phyloP scores from a whole-genome alignment of 2,329 filamentous ascomycete species.

The Rhinocladiella similis region DNA sequence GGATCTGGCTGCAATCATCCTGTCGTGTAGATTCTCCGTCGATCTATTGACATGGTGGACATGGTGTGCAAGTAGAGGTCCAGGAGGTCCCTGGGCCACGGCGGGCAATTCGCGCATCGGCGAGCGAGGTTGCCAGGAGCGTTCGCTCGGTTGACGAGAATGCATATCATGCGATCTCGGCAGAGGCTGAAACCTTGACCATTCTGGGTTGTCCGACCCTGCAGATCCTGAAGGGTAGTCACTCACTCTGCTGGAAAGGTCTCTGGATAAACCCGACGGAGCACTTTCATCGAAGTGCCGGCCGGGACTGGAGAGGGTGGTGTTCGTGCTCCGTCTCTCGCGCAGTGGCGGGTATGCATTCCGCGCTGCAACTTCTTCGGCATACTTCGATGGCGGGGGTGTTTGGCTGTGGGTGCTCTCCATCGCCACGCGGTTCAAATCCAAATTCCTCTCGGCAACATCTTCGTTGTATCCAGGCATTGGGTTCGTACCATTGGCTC shows the following conservation, averaged over 20 bases:
- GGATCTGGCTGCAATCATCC: background rate
- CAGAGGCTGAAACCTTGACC: constrained; percentile 1
- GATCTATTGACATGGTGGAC: background rate
- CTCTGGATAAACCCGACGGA: background rate
- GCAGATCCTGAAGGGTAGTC: constrained; percentile 2
- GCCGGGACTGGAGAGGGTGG: constrained; percentile 2
- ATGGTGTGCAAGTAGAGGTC: background rate
- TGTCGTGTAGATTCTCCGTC: background rate
- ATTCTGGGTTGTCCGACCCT: constrained; percentile 1
- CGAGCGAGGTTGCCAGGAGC: constrained; percentile 1
- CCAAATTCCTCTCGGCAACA: constrained; percentile 25
- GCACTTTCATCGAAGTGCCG: background rate
- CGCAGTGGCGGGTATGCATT: constrained; percentile 24
- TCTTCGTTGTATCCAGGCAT: constrained; percentile 27
- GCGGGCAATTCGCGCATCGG: background rate
- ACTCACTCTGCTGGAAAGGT: constrained; percentile 4
- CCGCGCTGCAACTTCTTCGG: constrained; percentile 28
- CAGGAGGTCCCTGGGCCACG: background rate
- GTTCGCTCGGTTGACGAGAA: constrained; percentile 6
- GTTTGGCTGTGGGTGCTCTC: constrained; percentile 14
- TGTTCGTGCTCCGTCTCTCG: background rate
- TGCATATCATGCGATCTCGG: constrained; percentile 2
- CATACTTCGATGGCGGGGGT: constrained; percentile 20
- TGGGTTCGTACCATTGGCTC: constrained; percentile 2
- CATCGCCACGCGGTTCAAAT: constrained; percentile 14